phyloP scores from a whole-genome alignment of 75 land plant genomes.

The Isoetes taiwanensis region DNA sequence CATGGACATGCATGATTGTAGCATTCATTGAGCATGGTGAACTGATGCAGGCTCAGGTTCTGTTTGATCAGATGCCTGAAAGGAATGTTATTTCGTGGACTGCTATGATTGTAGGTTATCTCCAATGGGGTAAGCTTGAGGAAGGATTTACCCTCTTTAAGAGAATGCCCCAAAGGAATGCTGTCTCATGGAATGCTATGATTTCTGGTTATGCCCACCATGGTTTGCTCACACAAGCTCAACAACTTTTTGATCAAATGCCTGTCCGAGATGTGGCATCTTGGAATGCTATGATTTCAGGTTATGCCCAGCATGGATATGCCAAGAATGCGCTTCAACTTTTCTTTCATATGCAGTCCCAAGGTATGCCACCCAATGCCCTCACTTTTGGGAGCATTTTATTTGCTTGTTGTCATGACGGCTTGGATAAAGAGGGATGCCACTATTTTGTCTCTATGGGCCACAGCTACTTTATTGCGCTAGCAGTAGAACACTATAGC shows the following conservation, averaged over 20 bases:
- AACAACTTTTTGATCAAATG: neutral
- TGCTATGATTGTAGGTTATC: neutral
- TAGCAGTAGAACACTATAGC: slow-evolving; percentile 14
- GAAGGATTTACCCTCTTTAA: neutral
- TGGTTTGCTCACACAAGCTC: neutral
- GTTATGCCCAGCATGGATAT: slow-evolving; percentile 1
- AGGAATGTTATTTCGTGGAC: slow-evolving; percentile 1
- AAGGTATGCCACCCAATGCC: too few species aligned
- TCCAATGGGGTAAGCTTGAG: neutral
- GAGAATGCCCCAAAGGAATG: neutral
- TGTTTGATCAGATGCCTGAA: neutral
- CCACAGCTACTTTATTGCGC: neutral
- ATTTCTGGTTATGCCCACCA: neutral
- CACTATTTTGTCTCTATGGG: too few species aligned
- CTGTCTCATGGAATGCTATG: neutral
- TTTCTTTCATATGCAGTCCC: too few species aligned
- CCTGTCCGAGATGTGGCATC: neutral
- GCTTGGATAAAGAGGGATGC: too few species aligned
- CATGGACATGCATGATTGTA: neutral
- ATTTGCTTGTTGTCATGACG: too few species aligned
- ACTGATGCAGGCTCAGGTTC: neutral
- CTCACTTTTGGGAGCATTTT: too few species aligned
- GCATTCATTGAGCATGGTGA: neutral
- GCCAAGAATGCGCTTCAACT: neutral
- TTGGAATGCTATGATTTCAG: neutral